Base-by-base conservation (phyloP, 2,329 filamentous ascomycete genomes). In the Claviceps lovelessii region DNA sequence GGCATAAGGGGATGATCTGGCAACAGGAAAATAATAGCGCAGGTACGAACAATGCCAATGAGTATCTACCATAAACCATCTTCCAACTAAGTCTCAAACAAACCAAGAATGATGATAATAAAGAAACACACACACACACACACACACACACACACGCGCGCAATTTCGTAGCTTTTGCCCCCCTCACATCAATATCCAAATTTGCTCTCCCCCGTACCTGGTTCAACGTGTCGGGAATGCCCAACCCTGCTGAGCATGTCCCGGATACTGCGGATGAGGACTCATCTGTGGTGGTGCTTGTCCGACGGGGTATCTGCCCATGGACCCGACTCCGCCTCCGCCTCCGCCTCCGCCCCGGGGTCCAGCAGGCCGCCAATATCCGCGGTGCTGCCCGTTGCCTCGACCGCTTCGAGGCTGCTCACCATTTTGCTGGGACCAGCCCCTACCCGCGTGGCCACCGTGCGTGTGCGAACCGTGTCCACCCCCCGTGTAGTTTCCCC, bases 381-480 rank as follows among this genome's bases (percentile, higher is more conserved):
- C 57, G 1, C 58, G 51, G 4, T 45, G 41, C 11, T 54, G 52
- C 3, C 46, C 53, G 17, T 54, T 28, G 8, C 55, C 57, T 3
- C 59, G 58, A 28, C 64, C 55, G 2, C 63, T 62, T 11, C 64
- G 61, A 7, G 62, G 47, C 7, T 42, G 35, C 10, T 56, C 54
- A 13, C 54, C 51, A 15, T 49, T 23, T 4, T 57, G 47, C 9
- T 23, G 13, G 15, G 48, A 39, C 54, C 58, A 58, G 23, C 52
- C 52, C 46, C 53, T 39, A n/a, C 50, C 51, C 6, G 29, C 5
- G n/a, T 51, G 45, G 2, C 44, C 42, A 8, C 39, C 17, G 31
- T 49, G 31, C 35, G 31, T 28, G 11, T 41, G n/a, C 28, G 15
- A n/a, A 39, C 15, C 37, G 4, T 15, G 50, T 7, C 48, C 44